A percentile compares a stretch with the other conserved stretches of the same genome.
Conservation (phyloP, 306 rosid genomes). For the Comarum palustre region DNA sequence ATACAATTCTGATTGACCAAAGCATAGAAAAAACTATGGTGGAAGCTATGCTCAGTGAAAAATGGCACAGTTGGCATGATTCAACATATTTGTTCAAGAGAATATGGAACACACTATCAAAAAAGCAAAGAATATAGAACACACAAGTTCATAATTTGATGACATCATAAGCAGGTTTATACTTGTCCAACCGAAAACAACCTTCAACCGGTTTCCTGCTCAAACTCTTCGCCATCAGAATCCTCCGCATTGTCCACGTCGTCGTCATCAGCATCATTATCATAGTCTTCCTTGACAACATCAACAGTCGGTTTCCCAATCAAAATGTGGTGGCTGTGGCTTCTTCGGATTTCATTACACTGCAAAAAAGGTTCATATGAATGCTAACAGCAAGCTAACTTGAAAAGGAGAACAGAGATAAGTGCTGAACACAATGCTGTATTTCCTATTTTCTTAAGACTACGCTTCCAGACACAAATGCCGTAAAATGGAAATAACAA, state of each 20-base stretch:
- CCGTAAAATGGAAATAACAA: not conserved
- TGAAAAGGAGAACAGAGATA: not conserved
- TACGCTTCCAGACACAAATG: not conserved
- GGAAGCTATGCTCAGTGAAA: not conserved
- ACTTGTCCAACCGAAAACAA: constrained; percentile 5
- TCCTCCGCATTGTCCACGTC: constrained; percentile 84
- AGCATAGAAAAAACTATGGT: not conserved
- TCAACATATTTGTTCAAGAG: not conserved
- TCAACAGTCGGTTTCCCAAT: constrained; percentile 62
- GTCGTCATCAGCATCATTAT: constrained; percentile 59
- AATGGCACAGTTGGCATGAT: not conserved
- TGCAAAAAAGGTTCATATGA: constrained; percentile 32
- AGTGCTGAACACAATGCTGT: not conserved
- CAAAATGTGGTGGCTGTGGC: constrained; percentile 56
- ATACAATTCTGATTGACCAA: not conserved
- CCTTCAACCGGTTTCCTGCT: constrained; percentile 82
- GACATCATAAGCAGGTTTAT: not conserved
- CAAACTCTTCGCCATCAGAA: constrained; percentile 89
- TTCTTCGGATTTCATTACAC: constrained; percentile 79
- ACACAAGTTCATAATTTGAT: too few relatives aligned
- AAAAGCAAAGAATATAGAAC: too few relatives aligned
- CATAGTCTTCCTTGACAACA: constrained; percentile 76
- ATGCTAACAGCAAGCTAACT: constrained; percentile 5
- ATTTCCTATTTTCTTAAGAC: not conserved
- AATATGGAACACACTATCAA: not conserved